Conservation (phyloP, 2,329 filamentous ascomycete species). For the Trichoderma harzianum region DNA sequence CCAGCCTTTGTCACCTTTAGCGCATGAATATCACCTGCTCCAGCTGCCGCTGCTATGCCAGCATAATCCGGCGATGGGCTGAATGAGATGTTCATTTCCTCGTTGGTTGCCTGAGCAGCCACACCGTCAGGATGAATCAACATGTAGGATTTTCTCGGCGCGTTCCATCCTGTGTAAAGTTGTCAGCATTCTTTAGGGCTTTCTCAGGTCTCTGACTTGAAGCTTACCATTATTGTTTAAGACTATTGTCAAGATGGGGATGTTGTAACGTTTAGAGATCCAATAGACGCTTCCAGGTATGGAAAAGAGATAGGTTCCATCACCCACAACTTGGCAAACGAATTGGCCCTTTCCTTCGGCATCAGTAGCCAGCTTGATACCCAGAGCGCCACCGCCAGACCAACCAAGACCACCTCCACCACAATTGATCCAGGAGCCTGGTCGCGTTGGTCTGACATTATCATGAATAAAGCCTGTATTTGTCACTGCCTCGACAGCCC, state of each 20-base stretch:
- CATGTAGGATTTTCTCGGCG: neutral
- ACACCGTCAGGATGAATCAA: neutral
- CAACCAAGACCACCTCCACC: neutral
- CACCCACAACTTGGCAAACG: neutral
- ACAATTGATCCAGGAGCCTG: neutral
- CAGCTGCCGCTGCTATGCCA: neutral
- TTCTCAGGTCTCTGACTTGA: rapidly evolving
- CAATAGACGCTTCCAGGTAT: neutral
- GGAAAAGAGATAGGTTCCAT: neutral
- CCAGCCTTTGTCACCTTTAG: neutral
- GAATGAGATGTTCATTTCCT: neutral
- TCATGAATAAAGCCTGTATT: neutral
- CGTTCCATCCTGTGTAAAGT: neutral
- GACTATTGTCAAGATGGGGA: neutral
- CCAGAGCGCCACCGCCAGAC: neutral
- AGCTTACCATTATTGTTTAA: neutral
- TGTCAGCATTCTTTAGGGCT: too few species aligned
- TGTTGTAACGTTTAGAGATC: neutral
- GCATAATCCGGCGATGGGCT: neutral
- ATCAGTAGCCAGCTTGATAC: neutral
- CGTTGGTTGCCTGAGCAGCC: neutral
- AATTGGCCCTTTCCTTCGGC: neutral
- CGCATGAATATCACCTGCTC: neutral
- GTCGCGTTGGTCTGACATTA: neutral
- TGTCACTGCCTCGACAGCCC: neutral